Conservation (phyloP, 768 basidiomycete species). For the Ramaria rubella region DNA sequence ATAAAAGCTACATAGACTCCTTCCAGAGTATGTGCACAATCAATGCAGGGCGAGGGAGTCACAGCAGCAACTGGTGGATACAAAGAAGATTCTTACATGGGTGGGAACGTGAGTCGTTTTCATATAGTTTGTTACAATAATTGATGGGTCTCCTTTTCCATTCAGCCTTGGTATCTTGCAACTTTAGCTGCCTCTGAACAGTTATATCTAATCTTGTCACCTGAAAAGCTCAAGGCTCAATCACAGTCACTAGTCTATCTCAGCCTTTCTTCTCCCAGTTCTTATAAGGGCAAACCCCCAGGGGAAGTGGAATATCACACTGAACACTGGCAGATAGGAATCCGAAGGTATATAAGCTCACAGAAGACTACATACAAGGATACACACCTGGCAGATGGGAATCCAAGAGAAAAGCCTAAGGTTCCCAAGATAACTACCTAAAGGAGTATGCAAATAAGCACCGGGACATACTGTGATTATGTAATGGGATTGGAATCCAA, state of each 20-base stretch:
- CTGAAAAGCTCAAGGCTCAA: constrained; percentile 46
- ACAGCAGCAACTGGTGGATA: constrained; percentile 76
- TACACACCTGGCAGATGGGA: no score
- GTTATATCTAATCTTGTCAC: constrained; percentile 66
- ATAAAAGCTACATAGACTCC: constrained; percentile 53
- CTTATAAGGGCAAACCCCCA: no score
- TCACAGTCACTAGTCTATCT: constrained; percentile 54
- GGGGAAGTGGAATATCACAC: no score
- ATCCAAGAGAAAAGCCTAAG: no score
- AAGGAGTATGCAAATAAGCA: no score
- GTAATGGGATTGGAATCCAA: no score
- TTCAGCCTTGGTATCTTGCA: constrained; percentile 71
- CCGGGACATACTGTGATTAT: no score
- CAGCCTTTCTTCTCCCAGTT: constrained; percentile 66
- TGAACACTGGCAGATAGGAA: no score
- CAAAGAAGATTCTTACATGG: constrained; percentile 63
- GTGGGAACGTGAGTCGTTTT: constrained; percentile 55
- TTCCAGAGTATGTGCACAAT: constrained; percentile 64
- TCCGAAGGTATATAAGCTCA: no score
- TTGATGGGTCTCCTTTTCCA: no score
- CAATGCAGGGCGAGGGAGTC: constrained; percentile 48
- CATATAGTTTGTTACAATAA: neutral
- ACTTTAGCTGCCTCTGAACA: constrained; percentile 70
- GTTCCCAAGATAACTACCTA: no score
- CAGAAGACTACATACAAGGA: no score